Conservation (phyloP, 495 filamentous ascomycete genomes). For the Parathielavia hyrcaniae region DNA sequence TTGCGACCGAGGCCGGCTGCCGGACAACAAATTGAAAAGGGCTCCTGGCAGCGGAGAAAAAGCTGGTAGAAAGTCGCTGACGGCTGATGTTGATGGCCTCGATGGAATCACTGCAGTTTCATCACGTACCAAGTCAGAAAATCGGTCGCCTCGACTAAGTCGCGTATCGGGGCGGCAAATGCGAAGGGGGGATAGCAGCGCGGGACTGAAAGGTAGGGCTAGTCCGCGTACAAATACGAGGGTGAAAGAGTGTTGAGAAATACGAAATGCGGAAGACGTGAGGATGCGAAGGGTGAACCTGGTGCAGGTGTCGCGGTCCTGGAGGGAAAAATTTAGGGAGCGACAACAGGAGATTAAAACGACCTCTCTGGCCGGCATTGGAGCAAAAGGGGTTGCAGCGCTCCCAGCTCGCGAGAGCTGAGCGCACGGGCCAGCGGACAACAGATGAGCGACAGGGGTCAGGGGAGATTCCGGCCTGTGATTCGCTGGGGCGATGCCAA, state of each 20-base stretch:
- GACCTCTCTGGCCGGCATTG: constrained; percentile 16
- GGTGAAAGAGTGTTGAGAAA: constrained; percentile 31
- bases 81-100: not conserved
- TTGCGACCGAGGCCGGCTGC: not conserved
- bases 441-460: constrained; percentile 25
- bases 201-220: constrained; percentile 28
- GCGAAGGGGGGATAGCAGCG: not conserved
- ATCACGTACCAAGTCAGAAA: constrained; percentile 24
- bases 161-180: constrained; percentile 25
- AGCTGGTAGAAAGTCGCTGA: not conserved
- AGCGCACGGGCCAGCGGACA: constrained; percentile 21
- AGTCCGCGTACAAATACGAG: constrained; percentile 32
- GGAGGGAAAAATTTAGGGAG: constrained; percentile 35
- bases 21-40: not conserved
- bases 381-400: constrained; percentile 35
- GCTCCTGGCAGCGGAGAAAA: not conserved
- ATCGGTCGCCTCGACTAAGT: constrained; percentile 17
- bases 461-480: constrained; percentile 11
- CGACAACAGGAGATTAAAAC: constrained; percentile 26
- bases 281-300: constrained; percentile 22
- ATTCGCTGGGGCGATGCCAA: constrained; percentile 23
- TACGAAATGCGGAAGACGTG: constrained; percentile 32
- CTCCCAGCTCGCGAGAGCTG: constrained; percentile 15
- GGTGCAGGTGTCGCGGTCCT: constrained; percentile 23
- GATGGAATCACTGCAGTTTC: not conserved